Conservation (phyloP, 805 yeast species). For the Barnettozyma pratensis region DNA sequence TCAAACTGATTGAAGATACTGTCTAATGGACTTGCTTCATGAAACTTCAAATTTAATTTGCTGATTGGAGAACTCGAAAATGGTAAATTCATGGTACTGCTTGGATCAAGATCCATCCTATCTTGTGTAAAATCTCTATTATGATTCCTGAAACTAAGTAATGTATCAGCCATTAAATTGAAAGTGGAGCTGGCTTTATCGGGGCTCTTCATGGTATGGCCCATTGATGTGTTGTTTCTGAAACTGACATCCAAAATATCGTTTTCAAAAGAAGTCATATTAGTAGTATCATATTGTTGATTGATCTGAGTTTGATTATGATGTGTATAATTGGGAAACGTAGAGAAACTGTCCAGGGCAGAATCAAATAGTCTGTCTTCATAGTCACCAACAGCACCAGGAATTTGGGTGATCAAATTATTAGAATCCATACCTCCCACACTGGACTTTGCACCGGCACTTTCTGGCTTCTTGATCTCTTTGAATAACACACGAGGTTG, state of each 20-base stretch:
- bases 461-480: neutral
- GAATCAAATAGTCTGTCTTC: neutral
- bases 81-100: neutral
- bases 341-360: neutral
- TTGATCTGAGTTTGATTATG: neutral
- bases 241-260: slow-evolving; percentile 4
- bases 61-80: slow-evolving; percentile 17
- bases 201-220: neutral
- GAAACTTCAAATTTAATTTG: slow-evolving; percentile 16
- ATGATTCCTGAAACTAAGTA: slow-evolving; percentile 1
- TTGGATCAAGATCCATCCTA: neutral
- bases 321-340: slow-evolving; percentile 5
- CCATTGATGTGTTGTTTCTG: neutral
- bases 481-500: neutral
- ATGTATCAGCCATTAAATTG: neutral
- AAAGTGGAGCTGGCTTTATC: neutral
- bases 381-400: neutral
- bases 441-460: neutral
- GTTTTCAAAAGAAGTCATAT: neutral
- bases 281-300: neutral
- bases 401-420: neutral
- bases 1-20: slow-evolving; percentile 12
- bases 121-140: neutral
- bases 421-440: neutral
- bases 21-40: slow-evolving; percentile 15